Base-by-base conservation (phyloP, 176 grass and related monocot species). In the Aechmea fasciata region DNA sequence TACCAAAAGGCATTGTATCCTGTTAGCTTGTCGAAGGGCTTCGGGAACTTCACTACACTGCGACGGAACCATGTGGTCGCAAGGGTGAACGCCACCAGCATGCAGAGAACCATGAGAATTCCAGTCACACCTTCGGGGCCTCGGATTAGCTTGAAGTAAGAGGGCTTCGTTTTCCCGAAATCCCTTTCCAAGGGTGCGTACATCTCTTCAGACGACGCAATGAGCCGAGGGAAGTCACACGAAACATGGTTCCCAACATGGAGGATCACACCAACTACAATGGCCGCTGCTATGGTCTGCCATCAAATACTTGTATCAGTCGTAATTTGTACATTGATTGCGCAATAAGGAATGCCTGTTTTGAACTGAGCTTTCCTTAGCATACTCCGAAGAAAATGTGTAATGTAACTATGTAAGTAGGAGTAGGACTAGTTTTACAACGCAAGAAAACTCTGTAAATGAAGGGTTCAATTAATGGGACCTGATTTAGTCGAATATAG, bases 1-100 rank as follows among this genome's bases (percentile, higher is more conserved):
- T 99, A 99, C 95, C 95, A 99, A 67, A 99, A 99, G 51, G 95
- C 95, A 88, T 99, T 99, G 75, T 94, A 99, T 28, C 95, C 95
- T 10, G 95, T 93, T 26, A 99, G 67, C 79, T 87, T 93, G 80
- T 99, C 87, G 8, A 99, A 84, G 73, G 95, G 95, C 49, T 79
- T 90, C 54, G 95, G 95, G 77, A 99, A 78, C 82, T 85, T 99
- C 51, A 99, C 90, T 25, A 94, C 59, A 63, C 84, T 99, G 55
- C 87, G 90, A 17, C 95, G 87, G 52, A 99, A 94, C 95, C 95
- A 99, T 49, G 80, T 76, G 5, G 90, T 88, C 54, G 95, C 90
- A 22, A 99, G 84, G 47, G 87, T 91, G 77, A 99, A 99, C 65
- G 95, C 95, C 74, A 99, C 86, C 63, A 88, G 57, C 90, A 99